phyloP scores from a whole-genome alignment of 768 basidiomycete genomes.

The Multifurca ochricompacta region DNA sequence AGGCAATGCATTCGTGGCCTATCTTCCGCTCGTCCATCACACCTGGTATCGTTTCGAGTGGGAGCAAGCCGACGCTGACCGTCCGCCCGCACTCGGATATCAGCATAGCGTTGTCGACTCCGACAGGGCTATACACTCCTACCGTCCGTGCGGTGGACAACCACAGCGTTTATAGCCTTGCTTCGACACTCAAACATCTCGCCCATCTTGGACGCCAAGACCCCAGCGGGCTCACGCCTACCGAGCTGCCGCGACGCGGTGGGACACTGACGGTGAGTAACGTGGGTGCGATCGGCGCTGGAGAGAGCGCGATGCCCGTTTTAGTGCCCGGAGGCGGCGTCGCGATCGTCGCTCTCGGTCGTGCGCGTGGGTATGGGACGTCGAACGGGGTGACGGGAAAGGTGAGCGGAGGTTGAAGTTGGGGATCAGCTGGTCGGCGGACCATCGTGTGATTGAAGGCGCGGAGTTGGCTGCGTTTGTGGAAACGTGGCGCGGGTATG shows the following conservation, averaged over 20 bases:
- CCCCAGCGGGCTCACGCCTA: conserved; percentile 54
- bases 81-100: conserved; percentile 73
- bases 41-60: conserved; percentile 22
- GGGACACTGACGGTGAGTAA: conserved; percentile 80
- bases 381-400: conserved; percentile 39
- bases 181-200: conserved; percentile 53
- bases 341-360: conserved; percentile 75
- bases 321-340: conserved; percentile 78
- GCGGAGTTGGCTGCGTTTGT: conserved; percentile 86
- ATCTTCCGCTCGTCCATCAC: conserved; percentile 73
- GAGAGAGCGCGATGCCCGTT: conserved; percentile 64
- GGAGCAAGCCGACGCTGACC: conserved; percentile 57
- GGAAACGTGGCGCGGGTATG: conserved; percentile 74
- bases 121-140: conserved; percentile 78
- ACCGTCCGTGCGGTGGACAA: conserved; percentile 51
- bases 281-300: conserved; percentile 71
- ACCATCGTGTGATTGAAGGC: conserved; percentile 83
- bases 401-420: conserved; percentile 52
- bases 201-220: conserved; percentile 58
- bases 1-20: conserved; percentile 79
- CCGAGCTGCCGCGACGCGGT: conserved; percentile 67
- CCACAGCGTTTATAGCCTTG: conserved; percentile 50
- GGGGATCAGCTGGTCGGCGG: conserved; percentile 75
- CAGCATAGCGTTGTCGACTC: conserved; percentile 67
- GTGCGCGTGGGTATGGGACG: conserved; percentile 76